Percentiles rank a stretch among this genome's conserved stretches.
Conservation (phyloP, 306 rosid genomes). For the Styphnolobium japonicum region DNA sequence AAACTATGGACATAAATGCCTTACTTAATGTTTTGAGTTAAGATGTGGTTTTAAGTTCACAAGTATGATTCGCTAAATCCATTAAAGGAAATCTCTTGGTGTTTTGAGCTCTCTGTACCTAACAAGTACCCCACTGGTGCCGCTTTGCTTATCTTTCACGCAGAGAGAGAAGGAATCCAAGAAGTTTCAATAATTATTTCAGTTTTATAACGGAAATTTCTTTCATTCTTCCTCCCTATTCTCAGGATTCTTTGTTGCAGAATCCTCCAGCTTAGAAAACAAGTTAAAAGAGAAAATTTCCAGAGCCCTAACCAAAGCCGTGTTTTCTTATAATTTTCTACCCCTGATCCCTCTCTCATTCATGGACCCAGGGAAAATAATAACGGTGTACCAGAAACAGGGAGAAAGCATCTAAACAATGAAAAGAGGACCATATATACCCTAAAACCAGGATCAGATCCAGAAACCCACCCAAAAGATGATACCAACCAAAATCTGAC, state of each 20-base stretch:
- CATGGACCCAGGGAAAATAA: not conserved
- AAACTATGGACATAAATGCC: too few relatives aligned
- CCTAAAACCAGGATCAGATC: conserved; percentile 17
- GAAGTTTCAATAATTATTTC: conserved; percentile 22
- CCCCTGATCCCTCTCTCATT: not conserved
- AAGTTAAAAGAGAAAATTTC: not conserved
- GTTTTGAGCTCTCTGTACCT: too few relatives aligned
- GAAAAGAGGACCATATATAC: not conserved
- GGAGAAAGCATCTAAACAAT: not conserved
- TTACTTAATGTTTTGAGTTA: too few relatives aligned
- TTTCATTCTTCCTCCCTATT: not conserved
- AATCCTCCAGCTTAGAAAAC: not conserved
- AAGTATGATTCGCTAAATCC: too few relatives aligned
- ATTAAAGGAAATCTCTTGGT: too few relatives aligned
- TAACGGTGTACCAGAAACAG: not conserved
- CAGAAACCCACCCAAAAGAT: not conserved
- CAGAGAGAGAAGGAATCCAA: conserved; percentile 9
- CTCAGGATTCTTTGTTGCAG: not conserved
- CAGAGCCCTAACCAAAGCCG: not conserved
- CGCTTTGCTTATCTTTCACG: not conserved
- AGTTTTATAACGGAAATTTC: not conserved
- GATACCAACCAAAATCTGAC: not conserved
- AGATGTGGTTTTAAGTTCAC: too few relatives aligned
- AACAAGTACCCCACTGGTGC: not conserved
- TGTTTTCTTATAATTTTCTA: not conserved